Base-by-base conservation (phyloP, 148 eudicot genomes). In the Nepenthes gracilis region DNA sequence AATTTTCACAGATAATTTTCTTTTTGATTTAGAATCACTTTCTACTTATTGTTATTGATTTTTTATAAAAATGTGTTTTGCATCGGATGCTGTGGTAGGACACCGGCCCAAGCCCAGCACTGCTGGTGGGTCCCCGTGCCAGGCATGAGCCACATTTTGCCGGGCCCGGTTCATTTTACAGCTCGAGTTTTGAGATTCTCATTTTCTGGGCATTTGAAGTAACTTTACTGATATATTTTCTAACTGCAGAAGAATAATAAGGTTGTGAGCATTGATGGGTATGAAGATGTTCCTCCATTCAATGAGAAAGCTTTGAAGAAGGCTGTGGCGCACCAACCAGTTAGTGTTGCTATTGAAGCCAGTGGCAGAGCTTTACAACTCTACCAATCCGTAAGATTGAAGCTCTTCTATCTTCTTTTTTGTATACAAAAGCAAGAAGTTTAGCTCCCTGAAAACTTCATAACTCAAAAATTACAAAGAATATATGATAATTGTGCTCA, bases 321-420 rank as follows among this genome's bases (percentile, higher is more conserved):
- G 72, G 99, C 97, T 1, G 95, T 86, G 43, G 91, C 97, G 12
- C 87, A 89, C 65, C 99, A 93, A 74, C 99, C 96, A 35, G 80
- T 93, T 8, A 86, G 97, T 36, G 95, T 86, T 12, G 99, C 95
- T 12, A 86, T 93, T 57, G 99, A 93, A 74, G 96, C 97, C 36
- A 65, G 89, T 12, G 89, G 99, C 15, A 73, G 83, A 62, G 80
- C 73, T 2, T 57, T 93, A 1, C 99, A 93, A 55, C 83, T 81
- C 55, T 93, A 93, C 54, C 15, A 70, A 33, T 86, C 95, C 50
- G 98, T 88, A 81, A 61, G 75, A 2, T 54, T 11, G 23, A 11
- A 3, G 38, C 12, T 8, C 58, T 55, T 55, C 15, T 6, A 5
- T 52, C 23, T 12, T 14, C 23, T 52, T 12, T 6, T 32, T 6